phyloP scores from a whole-genome alignment of 2,329 filamentous ascomycete genomes.

The Colletotrichum viniferum region DNA sequence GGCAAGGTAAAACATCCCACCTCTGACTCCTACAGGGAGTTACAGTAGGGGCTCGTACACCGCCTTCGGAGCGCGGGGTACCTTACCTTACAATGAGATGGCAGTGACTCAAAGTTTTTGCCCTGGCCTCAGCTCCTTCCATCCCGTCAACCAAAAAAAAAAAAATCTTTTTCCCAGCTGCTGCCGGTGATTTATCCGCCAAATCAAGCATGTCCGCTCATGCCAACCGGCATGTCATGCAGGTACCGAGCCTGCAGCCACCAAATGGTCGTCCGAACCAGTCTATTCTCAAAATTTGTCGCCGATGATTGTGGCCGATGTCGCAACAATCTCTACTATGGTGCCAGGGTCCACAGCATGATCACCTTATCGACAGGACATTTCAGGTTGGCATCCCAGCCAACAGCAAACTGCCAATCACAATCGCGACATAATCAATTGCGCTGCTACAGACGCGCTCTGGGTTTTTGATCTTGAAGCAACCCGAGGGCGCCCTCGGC shows the following conservation, averaged over 20 bases:
- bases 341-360: neutral
- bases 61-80: constrained; percentile 21
- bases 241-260: constrained; percentile 5
- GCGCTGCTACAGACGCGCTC: neutral
- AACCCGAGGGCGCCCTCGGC: constrained; percentile 52
- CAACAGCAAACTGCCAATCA: neutral
- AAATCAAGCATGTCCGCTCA: neutral
- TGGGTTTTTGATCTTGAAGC: constrained; percentile 26
- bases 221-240: neutral
- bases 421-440: neutral
- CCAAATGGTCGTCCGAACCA: neutral
- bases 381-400: neutral
- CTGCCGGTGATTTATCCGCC: neutral
- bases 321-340: neutral
- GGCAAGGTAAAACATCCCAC: constrained; percentile 14
- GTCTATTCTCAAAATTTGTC: neutral
- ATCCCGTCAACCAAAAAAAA: neutral
- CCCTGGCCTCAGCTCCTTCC: neutral
- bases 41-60: neutral
- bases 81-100: constrained; percentile 2
- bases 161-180: neutral
- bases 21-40: neutral
- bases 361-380: neutral
- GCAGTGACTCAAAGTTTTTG: neutral
- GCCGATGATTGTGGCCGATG: neutral